A percentile compares a stretch with the other conserved stretches of the same genome.
Evolutionary conservation across 2,329 filamentous ascomycete genomes (phyloP).

Genomic region (Talaromyces sp.): DNA sequence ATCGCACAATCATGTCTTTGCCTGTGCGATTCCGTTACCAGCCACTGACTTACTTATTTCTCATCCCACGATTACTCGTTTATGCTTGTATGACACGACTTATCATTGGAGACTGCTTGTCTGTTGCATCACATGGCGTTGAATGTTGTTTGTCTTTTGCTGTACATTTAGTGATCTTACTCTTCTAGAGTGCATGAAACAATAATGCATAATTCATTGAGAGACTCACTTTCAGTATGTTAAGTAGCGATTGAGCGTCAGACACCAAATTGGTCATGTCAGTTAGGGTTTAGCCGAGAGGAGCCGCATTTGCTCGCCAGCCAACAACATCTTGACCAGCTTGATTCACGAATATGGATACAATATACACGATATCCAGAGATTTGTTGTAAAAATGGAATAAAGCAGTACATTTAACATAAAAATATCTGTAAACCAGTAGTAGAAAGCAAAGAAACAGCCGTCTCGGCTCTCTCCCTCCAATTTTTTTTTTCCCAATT

Average conservation of each 20-base stretch:
- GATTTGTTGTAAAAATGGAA: not conserved
- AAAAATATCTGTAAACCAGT: too few species aligned
- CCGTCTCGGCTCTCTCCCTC: slow-evolving; percentile 13
- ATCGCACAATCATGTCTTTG: too few species aligned
- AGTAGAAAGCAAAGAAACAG: not conserved
- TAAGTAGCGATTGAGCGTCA: not conserved
- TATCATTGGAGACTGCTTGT: not conserved
- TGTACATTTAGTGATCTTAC: not conserved
- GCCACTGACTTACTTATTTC: not conserved
- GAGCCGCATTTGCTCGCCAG: slow-evolving; percentile 21
- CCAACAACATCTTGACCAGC: not conserved
- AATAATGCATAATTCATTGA: not conserved
- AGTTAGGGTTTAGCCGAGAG: slow-evolving; percentile 39
- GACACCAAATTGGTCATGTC: not conserved
- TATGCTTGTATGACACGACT: not conserved
- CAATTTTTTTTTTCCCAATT: slow-evolving; percentile 11
- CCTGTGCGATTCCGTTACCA: not conserved
- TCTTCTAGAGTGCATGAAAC: not conserved
- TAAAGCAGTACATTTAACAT: not conserved
- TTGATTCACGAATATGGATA: not conserved
- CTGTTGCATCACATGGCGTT: not conserved
- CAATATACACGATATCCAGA: not conserved
- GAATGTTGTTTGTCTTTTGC: not conserved
- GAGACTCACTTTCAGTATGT: too few species aligned
- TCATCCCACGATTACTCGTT: not conserved